phyloP scores from a whole-genome alignment of 2,329 filamentous ascomycete species.

The Monosporascus sp. region DNA sequence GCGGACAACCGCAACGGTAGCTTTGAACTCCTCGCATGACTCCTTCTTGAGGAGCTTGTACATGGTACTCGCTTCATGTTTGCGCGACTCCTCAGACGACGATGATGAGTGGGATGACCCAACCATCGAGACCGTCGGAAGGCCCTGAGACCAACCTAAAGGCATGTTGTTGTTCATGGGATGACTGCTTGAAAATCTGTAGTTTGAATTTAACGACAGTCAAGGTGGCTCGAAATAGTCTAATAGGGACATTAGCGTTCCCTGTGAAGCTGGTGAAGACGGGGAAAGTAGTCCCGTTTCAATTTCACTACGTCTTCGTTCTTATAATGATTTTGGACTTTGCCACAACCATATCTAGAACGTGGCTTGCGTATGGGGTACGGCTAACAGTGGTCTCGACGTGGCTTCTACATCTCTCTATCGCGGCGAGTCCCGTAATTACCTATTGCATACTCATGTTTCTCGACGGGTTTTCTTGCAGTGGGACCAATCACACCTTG shows the following conservation, averaged over 20 bases:
- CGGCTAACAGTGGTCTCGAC: neutral
- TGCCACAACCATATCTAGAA: neutral
- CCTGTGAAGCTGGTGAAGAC: neutral
- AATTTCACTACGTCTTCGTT: neutral
- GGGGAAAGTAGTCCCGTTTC: neutral
- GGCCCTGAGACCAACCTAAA: neutral
- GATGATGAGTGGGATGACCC: neutral
- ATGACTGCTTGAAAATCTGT: neutral
- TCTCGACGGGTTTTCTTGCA: neutral
- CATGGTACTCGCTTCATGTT: neutral
- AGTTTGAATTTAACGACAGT: neutral
- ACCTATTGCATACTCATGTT: neutral
- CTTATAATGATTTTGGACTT: neutral
- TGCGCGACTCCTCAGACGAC: neutral
- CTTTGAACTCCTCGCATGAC: neutral
- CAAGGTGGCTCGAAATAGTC: neutral
- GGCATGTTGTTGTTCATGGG: neutral
- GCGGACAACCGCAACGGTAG: neutral
- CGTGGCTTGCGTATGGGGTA: neutral
- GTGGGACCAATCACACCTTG: neutral
- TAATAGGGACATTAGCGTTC: neutral
- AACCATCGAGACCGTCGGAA: neutral
- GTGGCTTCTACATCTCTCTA: neutral
- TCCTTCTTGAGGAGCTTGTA: slow-evolving; percentile 2
- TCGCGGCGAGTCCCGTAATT: neutral